Conservation (phyloP, 108 stramenopile species). For the Poteriospumella lacustris region DNA sequence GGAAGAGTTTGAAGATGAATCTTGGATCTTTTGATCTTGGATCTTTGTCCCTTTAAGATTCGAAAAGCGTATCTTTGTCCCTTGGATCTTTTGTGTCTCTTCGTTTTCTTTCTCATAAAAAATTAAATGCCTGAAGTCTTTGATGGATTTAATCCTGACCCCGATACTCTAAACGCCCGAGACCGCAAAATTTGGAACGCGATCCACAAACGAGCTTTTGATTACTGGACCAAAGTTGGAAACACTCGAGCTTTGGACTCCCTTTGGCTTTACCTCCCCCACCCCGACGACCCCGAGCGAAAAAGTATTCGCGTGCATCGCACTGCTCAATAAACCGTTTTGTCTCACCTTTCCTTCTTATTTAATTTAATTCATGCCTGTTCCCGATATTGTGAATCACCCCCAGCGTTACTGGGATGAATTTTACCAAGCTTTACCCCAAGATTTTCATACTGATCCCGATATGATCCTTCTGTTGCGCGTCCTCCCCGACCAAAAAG, state of each 20-base stretch:
- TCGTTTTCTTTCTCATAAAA: slow-evolving; percentile 9
- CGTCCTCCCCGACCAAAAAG: slow-evolving; percentile 6
- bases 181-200: slow-evolving; percentile 6
- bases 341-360: slow-evolving; percentile 7
- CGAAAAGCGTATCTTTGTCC: slow-evolving; percentile 7
- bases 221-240: slow-evolving; percentile 7
- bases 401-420: slow-evolving; percentile 6
- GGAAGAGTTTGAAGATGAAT: slow-evolving; percentile 8
- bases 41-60: slow-evolving; percentile 8
- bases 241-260: slow-evolving; percentile 6
- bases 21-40: slow-evolving; percentile 7
- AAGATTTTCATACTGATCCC: slow-evolving; percentile 8
- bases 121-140: slow-evolving; percentile 8
- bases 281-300: slow-evolving; percentile 5
- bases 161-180: slow-evolving; percentile 6
- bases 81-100: slow-evolving; percentile 7
- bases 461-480: slow-evolving; percentile 7
- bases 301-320: slow-evolving; percentile 7
- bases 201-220: slow-evolving; percentile 7
- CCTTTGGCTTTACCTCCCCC: slow-evolving; percentile 6
- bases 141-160: slow-evolving; percentile 7
- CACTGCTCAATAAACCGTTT: slow-evolving; percentile 7
- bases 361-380: slow-evolving; percentile 9
- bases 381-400: slow-evolving; percentile 7
- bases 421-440: slow-evolving; percentile 7